Evolutionary conservation across 202 grass and related monocot genomes (phyloP).

Genomic region (Panicum virgatum): DNA sequence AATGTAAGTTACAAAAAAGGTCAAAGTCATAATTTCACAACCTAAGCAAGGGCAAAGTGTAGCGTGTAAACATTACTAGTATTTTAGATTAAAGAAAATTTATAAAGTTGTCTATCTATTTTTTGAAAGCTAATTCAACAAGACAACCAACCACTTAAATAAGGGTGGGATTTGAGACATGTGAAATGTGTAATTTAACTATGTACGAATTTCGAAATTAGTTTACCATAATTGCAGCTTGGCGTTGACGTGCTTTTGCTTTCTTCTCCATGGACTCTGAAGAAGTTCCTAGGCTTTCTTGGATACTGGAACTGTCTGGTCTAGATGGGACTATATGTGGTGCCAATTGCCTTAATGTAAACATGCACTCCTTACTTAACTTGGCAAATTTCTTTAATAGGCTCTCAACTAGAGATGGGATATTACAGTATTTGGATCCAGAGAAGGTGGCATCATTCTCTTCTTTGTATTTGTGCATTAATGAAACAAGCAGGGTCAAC

Average conservation of each 20-base stretch:
- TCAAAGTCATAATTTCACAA: slow-evolving; percentile 11
- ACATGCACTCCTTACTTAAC: slow-evolving; percentile 63
- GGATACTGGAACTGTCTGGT: slow-evolving; percentile 35
- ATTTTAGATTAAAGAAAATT: slow-evolving; percentile 15
- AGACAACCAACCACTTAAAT: neutral
- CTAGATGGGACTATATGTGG: slow-evolving; percentile 61
- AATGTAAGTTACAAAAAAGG: slow-evolving; percentile 8
- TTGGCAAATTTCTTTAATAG: slow-evolving; percentile 88
- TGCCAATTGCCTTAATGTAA: slow-evolving; percentile 60
- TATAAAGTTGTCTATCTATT: neutral
- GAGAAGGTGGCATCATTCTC: slow-evolving; percentile 65
- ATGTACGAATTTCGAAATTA: neutral
- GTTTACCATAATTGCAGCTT: slow-evolving; percentile 96
- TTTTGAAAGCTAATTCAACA: neutral
- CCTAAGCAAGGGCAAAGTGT: neutral
- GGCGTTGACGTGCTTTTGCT: slow-evolving; percentile 78
- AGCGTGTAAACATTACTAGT: neutral
- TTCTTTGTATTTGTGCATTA: slow-evolving; percentile 86
- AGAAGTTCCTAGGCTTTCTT: slow-evolving; percentile 42
- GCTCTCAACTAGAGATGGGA: slow-evolving; percentile 78
- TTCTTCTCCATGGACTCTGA: slow-evolving; percentile 73
- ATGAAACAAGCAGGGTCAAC: slow-evolving; percentile 70
- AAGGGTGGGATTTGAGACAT: neutral
- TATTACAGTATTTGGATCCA: slow-evolving; percentile 79
- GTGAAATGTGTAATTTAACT: slow-evolving; percentile 1